Base-by-base conservation (phyloP, 2,329 filamentous ascomycete species). In the Botrytis tulipae region DNA sequence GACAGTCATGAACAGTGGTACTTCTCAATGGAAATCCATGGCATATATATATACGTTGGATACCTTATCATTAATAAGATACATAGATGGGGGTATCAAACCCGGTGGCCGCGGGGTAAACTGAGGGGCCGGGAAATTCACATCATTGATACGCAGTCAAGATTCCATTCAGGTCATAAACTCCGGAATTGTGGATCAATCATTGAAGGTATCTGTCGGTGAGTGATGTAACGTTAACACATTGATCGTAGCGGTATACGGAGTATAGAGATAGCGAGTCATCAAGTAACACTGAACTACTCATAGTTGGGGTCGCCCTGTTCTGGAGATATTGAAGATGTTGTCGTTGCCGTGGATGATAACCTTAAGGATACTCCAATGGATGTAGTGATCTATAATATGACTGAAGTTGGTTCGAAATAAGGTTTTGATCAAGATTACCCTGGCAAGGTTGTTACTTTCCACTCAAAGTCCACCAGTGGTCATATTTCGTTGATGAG, bases 151-250 rank as follows among this genome's bases (percentile, higher is more conserved):
- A 9, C n/a, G 66, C 18, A 57, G n/a, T 68, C 18, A 18, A 59
- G 48, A 32, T 48, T 48, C 35, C n/a, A 25, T 69, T 69, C 18
- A 44, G 35, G 66, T 69, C 51, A 20, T 25, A 25, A n/a, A n/a
- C 37, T 69, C 66, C 66, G 66, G 29, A 32, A 32, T 44, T 42
- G 48, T 69, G 66, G 66, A 69, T 69, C 63, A 37, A 37, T 37
- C 7, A 14, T n/a, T 8, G 35, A 40, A 67, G 48, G 12, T n/a
- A 32, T 42, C 66, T 68, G 66, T 57, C 66, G 66, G 65, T 40
- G 35, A 68, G 42, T 40, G 9, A n/a, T 40, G n/a, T n/a, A 22
- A 46, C n/a, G 62, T 18, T 65, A 4, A 54, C 22, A 51, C 35
- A 54, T 4, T 44, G 32, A 54, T 16, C 35, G 29, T n/a, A 4